Percentiles rank a stretch among this genome's conserved stretches.
Evolutionary conservation across 139 green algal species (phyloP).

Genomic region (Tetradesmus lagerheimii): DNA sequence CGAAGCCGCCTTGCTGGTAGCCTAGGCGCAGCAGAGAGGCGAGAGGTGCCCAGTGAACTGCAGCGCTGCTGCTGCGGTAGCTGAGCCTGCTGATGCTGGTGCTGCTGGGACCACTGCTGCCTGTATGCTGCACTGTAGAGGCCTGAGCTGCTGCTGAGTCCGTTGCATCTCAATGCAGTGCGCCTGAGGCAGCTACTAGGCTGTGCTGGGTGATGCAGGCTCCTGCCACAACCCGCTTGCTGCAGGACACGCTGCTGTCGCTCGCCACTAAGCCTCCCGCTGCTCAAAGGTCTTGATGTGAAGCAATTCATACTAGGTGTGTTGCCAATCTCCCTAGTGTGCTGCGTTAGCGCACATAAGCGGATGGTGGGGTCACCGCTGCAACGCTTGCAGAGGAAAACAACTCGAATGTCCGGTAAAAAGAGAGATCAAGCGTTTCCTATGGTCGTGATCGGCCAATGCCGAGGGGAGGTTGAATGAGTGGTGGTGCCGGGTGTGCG

Average conservation of each 20-base stretch:
- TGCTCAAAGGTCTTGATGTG: background rate
- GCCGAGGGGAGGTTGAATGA: background rate
- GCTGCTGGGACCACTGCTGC: constrained; percentile 5
- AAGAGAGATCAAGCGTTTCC: background rate
- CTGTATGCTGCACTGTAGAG: background rate
- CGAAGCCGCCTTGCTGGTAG: background rate
- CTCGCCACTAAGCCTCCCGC: background rate
- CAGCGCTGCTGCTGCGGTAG: background rate
- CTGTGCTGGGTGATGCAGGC: background rate
- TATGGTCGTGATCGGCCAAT: background rate
- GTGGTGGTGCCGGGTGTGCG: background rate
- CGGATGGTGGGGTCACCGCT: background rate
- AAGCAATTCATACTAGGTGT: background rate
- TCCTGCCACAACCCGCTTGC: background rate
- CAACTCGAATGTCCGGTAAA: background rate
- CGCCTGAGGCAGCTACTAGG: background rate
- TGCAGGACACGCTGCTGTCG: background rate
- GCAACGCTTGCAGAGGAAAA: background rate
- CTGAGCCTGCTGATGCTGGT: constrained; percentile 20
- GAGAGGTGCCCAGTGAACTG: background rate
- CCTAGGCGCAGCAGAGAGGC: background rate
- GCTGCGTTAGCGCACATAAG: background rate
- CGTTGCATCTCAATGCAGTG: background rate
- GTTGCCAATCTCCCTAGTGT: background rate
- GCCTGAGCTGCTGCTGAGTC: background rate